Percentiles rank a stretch among this genome's conserved stretches.
These are phyloP conservation scores for Lactarius akahatsu DNA, from an alignment of 768 basidiomycete genomes.

Conservation along the genomic window DNA sequence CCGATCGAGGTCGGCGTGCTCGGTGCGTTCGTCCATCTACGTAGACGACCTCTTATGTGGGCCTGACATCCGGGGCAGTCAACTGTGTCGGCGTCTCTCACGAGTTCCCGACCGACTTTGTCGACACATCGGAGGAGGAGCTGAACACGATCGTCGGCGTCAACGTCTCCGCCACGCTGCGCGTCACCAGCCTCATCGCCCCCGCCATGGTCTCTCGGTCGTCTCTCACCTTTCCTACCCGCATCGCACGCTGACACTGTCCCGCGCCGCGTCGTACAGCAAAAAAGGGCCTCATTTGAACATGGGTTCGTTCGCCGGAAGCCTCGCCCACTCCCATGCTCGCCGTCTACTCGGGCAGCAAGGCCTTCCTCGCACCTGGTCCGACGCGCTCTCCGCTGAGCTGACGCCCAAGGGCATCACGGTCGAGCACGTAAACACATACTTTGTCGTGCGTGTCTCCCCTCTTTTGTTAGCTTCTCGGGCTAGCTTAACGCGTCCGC, in stretches of 20 bases:
- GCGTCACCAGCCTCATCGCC: constrained; percentile 75
- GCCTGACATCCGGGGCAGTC: constrained; percentile 53
- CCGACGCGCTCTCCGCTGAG: constrained; percentile 83
- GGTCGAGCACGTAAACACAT: constrained; percentile 86
- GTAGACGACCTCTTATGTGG: not conserved
- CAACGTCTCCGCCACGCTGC: constrained; percentile 80
- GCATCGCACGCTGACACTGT: not conserved
- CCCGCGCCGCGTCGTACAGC: constrained; percentile 39
- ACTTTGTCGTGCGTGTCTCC: constrained; percentile 76
- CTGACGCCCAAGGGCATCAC: constrained; percentile 69
- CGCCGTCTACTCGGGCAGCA: constrained; percentile 89
- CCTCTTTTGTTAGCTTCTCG: constrained; percentile 2
- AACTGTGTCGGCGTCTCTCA: constrained; percentile 97
- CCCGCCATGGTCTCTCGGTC: constrained; percentile 81
- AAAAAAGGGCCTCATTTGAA: constrained; percentile 89
- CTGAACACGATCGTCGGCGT: constrained; percentile 81
- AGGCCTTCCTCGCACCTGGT: constrained; percentile 89
- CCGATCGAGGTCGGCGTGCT: constrained; percentile 74
- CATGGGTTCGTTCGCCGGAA: constrained; percentile 89
- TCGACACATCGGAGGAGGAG: constrained; percentile 72
- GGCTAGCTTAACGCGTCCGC: not conserved
- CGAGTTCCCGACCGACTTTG: constrained; percentile 78
- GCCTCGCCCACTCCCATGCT: constrained; percentile 88
- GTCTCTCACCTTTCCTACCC: constrained; percentile 23
- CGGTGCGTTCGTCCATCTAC: constrained; percentile 46